Evolutionary conservation across 305 asterid species (phyloP).

Genomic region (Fraxinus platypoda): DNA sequence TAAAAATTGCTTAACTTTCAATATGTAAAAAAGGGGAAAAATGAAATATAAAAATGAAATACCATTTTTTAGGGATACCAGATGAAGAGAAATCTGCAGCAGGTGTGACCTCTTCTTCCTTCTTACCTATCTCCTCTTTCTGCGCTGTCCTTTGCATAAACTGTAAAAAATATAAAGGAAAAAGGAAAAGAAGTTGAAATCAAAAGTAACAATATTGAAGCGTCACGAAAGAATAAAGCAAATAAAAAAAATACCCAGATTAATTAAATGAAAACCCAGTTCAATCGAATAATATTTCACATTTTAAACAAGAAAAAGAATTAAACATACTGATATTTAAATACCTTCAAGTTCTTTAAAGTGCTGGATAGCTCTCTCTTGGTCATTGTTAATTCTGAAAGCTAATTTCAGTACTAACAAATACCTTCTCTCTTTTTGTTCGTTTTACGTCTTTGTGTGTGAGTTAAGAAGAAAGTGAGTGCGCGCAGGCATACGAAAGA

Average conservation of each 20-base stretch:
- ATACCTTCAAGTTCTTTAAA: constrained; percentile 71
- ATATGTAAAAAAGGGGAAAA: background rate
- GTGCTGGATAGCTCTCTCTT: constrained; percentile 73
- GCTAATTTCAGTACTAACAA: background rate
- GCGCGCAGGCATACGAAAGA: background rate
- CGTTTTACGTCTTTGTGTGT: background rate
- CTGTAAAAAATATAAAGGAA: constrained; percentile 27
- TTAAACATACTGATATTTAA: background rate
- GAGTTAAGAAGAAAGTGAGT: background rate
- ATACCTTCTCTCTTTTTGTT: background rate
- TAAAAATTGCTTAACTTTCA: background rate
- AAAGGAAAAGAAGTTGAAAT: background rate
- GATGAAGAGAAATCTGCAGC: constrained; percentile 48
- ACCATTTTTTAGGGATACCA: constrained; percentile 56
- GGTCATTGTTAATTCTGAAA: constrained; percentile 42
- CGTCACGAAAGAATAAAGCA: constrained; percentile 1
- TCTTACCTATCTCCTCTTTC: constrained; percentile 56
- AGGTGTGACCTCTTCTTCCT: constrained; percentile 48
- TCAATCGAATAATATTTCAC: background rate
- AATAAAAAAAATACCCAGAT: background rate
- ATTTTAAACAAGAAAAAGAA: background rate
- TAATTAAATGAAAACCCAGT: constrained; percentile 7
- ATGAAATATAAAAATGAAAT: background rate
- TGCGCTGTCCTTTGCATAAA: constrained; percentile 75
- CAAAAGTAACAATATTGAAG: constrained; percentile 4